Base-by-base conservation (phyloP, 768 basidiomycete genomes). In the Boletus patriciae region DNA sequence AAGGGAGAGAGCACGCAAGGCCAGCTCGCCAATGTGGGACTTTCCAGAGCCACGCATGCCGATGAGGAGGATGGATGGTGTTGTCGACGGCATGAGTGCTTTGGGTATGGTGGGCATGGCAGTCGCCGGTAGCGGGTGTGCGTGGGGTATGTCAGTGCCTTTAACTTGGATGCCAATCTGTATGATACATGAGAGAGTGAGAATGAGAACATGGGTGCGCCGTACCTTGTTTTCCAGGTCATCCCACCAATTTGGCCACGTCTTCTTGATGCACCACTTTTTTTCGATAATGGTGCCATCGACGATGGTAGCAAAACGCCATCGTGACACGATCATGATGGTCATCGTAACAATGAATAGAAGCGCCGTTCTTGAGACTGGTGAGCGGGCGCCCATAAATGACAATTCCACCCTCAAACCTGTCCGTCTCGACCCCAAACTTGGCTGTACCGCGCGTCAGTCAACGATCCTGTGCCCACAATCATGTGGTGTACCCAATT, bases 171-270 rank as follows among this genome's bases (percentile, higher is more conserved):
- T 80, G 12, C 96, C 96, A 50, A 98, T 94, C 94, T 96, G 63
- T 41, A 34, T 2, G 36, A 27, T 23, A 29, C 6, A 38, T 63
- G 15, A 55, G 55, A 6, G 5, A 33, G 2, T 16, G 45, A 12
- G 13, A 21, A 33, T 2, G 46, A 46, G 13, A 16, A 13, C 6
- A 23, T 31, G 6, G 11, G n/a, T 41, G 37, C 16, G 19, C 43
- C 77, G 3, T 49, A 91, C 92, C 84, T 97, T 97, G 77, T 92
- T 94, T 69, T 92, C 84, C 25, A 99, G 79, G 72, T 98, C 97
- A 68, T 98, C 97, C 95, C 96, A 99, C 93, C 95, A 99, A 69
- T 94, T 95, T 0, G 97, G 97, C 96, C 96, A 99, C 0, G 96
- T 99, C 82, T 99, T 99, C 74, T 96, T 95, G 33, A 99, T 96